Evolutionary conservation across 2,329 filamentous ascomycete genomes (phyloP), one percentile per base, ranked within the genome.

Genomic region (Venturia oleaginea): DNA sequence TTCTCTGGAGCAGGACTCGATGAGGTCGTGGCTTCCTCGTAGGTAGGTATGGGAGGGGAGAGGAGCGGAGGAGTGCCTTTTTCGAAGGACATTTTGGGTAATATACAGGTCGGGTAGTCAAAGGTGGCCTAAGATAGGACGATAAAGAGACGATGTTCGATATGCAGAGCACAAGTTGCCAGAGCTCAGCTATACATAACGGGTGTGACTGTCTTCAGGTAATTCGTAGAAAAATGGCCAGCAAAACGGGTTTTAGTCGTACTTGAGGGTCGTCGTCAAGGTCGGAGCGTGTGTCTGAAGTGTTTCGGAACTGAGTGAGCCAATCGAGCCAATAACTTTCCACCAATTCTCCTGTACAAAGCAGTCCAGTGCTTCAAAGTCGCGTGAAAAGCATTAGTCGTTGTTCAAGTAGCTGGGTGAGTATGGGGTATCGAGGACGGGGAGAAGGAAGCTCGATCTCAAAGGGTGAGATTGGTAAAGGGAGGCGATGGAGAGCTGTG

Each of bases 1-100:
- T 88, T 84, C 76, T 96, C 91, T 64, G 85, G 84, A 72, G 91
- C 86, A 75, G 76, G 72, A 24, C 82, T 79, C 62, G 82, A 79
- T 42, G 83, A 85, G 22, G 85, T 85, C 66, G 84, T 83, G 67
- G 91, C 90, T 78, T 95, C 90, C 75, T 93, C 90, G 76, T 94
- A 94, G 55, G 86, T 86, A 37, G 90, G 91, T 73, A 94, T 93
- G 38, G 90, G 88, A 32, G 55, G 63, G 27, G 63, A 64, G 34
- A 62, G 24, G 10, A 62, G 43, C 4, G 60, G 60, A 13, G 60
- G 60, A 24, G 40, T 51, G 43, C 42, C 59, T 17, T 60, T 60
- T 30, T 32, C 27, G 8, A 34, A 32, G 51, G 51, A 57, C 51
- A 57, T 57, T 57, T 19, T 57, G 51, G 17, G 19, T 57, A 8